Evolutionary conservation across 352 stramenopile species (phyloP).

Genomic region (Phytophthora lateralis): DNA sequence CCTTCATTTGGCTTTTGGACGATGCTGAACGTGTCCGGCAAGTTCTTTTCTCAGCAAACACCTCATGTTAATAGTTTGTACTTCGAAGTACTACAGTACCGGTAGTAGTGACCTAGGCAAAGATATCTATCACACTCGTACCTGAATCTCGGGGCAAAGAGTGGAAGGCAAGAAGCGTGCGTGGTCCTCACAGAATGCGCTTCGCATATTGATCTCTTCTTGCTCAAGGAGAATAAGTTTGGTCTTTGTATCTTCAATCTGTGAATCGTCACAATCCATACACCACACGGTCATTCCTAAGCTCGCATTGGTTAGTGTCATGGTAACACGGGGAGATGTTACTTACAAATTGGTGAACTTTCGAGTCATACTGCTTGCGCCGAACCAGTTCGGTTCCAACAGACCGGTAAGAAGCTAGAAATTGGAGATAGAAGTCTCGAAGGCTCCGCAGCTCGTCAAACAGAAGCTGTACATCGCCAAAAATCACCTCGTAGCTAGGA

Average conservation of each 20-base stretch:
- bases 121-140: conserved; percentile 14
- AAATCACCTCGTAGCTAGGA: conserved; percentile 65
- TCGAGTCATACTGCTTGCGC: conserved; percentile 57
- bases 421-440: conserved; percentile 85
- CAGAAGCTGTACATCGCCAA: conserved; percentile 70
- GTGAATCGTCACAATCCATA: not conserved
- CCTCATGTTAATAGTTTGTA: not conserved
- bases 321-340: not conserved
- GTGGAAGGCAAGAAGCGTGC: conserved; percentile 72
- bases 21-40: conserved; percentile 58
- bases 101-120: not conserved
- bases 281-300: not conserved
- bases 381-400: conserved; percentile 62
- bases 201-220: conserved; percentile 48
- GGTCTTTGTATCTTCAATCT: conserved; percentile 63
- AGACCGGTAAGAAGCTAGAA: conserved; percentile 66
- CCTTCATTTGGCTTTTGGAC: conserved; percentile 26
- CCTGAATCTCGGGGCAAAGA: conserved; percentile 76
- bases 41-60: conserved; percentile 38
- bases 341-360: conserved; percentile 57
- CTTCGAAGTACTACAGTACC: too few relatives aligned
- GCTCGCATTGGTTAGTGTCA: not conserved
- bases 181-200: conserved; percentile 62
- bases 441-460: conserved; percentile 82
- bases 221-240: conserved; percentile 58